These are phyloP conservation scores for Coemansia asiatica DNA, from an alignment of 192 early-diverging fungal genomes.

Conservation along the genomic window DNA sequence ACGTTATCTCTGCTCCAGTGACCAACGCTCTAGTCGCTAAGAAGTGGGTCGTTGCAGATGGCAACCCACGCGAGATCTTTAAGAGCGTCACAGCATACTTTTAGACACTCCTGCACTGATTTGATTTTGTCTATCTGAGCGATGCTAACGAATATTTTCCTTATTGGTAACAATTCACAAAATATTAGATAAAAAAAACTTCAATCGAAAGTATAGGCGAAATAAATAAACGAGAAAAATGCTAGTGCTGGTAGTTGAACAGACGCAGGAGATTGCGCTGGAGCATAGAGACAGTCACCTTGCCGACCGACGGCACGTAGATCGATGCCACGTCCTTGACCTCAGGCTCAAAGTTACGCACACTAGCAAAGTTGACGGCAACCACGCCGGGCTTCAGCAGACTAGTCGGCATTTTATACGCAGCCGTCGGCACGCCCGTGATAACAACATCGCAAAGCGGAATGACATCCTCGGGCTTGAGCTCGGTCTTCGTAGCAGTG, in stretches of 20 bases:
- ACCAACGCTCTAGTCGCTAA: constrained; percentile 39
- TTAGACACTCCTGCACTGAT: constrained; percentile 9
- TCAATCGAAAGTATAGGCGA: neutral
- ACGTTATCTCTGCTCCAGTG: constrained; percentile 25
- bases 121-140: no score
- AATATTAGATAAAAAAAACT: neutral
- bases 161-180: no score
- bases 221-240: constrained; percentile 4
- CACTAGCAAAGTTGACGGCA: constrained; percentile 97
- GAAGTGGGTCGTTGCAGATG: constrained; percentile 42
- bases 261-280: constrained; percentile 92
- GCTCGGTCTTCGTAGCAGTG: constrained; percentile 63
- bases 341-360: constrained; percentile 92
- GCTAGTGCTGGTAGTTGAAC: constrained; percentile 66
- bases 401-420: constrained; percentile 84
- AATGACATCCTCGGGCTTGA: constrained; percentile 78
- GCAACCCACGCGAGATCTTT: constrained; percentile 53
- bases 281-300: constrained; percentile 98
- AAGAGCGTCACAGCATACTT: constrained; percentile 39
- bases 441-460: constrained; percentile 94
- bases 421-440: constrained; percentile 88
- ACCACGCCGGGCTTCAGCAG: constrained; percentile 95
- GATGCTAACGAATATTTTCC: no score
- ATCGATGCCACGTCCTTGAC: constrained; percentile 92
- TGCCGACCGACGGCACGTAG: constrained; percentile 94